Evolutionary conservation across 371 early-diverging fungal species (phyloP).

Genomic region (Mortierella sp.): DNA sequence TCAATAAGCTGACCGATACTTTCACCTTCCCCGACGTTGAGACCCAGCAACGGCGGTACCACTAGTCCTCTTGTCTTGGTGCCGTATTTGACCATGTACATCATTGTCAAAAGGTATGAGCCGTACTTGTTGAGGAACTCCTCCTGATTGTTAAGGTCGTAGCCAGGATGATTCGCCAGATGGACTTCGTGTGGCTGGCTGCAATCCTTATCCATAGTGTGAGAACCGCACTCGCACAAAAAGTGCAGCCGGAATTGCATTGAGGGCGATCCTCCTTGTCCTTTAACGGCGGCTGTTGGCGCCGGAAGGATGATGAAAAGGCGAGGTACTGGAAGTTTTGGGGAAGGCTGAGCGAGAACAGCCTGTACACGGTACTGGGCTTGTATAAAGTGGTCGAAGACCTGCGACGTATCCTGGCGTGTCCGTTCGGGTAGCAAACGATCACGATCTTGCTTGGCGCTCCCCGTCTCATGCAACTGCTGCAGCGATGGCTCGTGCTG

Average conservation of each 20-base stretch:
- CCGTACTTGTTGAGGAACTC: slow-evolving; percentile 11
- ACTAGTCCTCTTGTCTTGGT: background rate
- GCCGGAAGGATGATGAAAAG: slow-evolving; percentile 31
- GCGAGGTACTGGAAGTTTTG: slow-evolving; percentile 23
- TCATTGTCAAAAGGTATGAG: background rate
- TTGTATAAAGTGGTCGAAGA: slow-evolving; percentile 4
- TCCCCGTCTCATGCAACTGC: too few species aligned
- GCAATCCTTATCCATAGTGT: background rate
- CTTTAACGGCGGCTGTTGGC: background rate
- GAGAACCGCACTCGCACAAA: slow-evolving; percentile 5
- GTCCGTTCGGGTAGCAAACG: too few species aligned
- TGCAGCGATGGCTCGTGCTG: too few species aligned
- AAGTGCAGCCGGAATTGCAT: background rate
- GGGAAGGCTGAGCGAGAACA: slow-evolving; percentile 13
- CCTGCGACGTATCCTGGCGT: background rate
- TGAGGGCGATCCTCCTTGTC: background rate
- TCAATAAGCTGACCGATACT: background rate
- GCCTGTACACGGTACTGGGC: slow-evolving; percentile 7
- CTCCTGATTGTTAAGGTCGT: background rate
- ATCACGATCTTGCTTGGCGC: too few species aligned
- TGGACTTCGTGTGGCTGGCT: background rate
- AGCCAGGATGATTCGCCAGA: slow-evolving; percentile 11
- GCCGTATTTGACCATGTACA: slow-evolving; percentile 5
- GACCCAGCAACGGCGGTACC: background rate
- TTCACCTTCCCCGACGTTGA: background rate